Evolutionary conservation across 805 yeast species (phyloP).

Genomic region (Pichia californica): DNA sequence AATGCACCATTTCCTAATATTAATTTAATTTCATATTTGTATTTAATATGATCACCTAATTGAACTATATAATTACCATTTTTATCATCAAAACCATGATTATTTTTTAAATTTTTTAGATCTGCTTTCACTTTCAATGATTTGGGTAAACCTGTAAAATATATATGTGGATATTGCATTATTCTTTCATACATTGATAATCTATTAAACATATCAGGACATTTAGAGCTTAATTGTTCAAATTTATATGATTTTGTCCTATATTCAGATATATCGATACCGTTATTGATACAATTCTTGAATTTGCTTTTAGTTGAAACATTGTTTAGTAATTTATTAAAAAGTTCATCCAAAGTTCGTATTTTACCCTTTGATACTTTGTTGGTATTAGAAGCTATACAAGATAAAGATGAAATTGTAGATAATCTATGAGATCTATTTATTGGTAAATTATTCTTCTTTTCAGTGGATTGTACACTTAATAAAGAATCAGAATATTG

Average conservation of each 20-base stretch:
- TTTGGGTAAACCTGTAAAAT: conserved; percentile 39
- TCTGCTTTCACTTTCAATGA: conserved; percentile 26
- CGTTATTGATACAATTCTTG: background rate
- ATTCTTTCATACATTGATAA: conserved; percentile 52
- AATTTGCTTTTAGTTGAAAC: background rate
- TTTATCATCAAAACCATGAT: conserved; percentile 69
- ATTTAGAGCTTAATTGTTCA: conserved; percentile 13
- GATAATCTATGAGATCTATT: background rate
- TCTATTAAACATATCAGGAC: conserved; percentile 18
- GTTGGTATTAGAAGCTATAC: background rate
- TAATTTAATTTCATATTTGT: conserved; percentile 56
- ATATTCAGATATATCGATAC: background rate
- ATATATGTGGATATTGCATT: conserved; percentile 38
- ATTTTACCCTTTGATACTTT: background rate
- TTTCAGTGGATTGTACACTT: too few species aligned
- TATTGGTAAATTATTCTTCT: too few species aligned
- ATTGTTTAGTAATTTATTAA: background rate
- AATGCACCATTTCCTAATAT: conserved; percentile 74
- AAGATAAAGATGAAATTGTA: background rate
- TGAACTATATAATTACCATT: conserved; percentile 53
- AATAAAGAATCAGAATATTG: too few species aligned
- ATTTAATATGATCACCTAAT: conserved; percentile 67
- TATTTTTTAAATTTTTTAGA: conserved; percentile 35
- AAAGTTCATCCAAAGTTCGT: background rate
- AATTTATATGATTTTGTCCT: conserved; percentile 3